These are phyloP conservation scores for Phytophthora pseudosyringae DNA, from an alignment of 352 stramenopile species.

Conservation along the genomic window DNA sequence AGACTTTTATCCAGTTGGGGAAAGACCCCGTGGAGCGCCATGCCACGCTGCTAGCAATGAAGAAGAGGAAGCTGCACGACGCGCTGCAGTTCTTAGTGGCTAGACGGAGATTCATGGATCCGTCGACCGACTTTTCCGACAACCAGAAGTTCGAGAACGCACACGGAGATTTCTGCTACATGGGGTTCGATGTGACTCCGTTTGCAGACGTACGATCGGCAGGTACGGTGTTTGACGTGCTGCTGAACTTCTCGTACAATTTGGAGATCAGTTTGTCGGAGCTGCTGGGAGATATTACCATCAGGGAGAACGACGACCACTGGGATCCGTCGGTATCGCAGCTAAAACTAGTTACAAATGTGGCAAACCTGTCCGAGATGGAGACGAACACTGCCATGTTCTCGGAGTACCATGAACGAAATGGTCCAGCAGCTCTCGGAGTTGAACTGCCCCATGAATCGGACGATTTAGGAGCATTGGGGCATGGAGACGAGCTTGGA, in stretches of 20 bases:
- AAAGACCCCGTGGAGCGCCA: slow-evolving; percentile 38
- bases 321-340: slow-evolving; percentile 47
- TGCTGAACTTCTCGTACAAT: slow-evolving; percentile 55
- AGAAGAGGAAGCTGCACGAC: slow-evolving; percentile 45
- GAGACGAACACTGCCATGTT: slow-evolving; percentile 57
- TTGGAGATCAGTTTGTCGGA: slow-evolving; percentile 63
- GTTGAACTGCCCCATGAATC: slow-evolving; percentile 27
- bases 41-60: slow-evolving; percentile 42
- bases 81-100: slow-evolving; percentile 43
- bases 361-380: slow-evolving; percentile 41
- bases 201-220: slow-evolving; percentile 38
- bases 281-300: slow-evolving; percentile 53
- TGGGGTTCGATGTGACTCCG: slow-evolving; percentile 62
- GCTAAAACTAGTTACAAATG: slow-evolving; percentile 45
- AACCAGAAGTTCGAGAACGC: slow-evolving; percentile 53
- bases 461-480: slow-evolving; percentile 27
- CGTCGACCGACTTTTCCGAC: slow-evolving; percentile 42
- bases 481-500: slow-evolving; percentile 36
- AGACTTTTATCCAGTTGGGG: slow-evolving; percentile 49
- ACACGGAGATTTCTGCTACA: slow-evolving; percentile 45
- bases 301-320: slow-evolving; percentile 56
- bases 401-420: slow-evolving; percentile 39
- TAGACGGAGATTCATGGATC: slow-evolving; percentile 41
- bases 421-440: slow-evolving; percentile 25
- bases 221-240: slow-evolving; percentile 50